Conservation (phyloP, 108 stramenopile species). For the Cyclostephanos invisitatus region DNA sequence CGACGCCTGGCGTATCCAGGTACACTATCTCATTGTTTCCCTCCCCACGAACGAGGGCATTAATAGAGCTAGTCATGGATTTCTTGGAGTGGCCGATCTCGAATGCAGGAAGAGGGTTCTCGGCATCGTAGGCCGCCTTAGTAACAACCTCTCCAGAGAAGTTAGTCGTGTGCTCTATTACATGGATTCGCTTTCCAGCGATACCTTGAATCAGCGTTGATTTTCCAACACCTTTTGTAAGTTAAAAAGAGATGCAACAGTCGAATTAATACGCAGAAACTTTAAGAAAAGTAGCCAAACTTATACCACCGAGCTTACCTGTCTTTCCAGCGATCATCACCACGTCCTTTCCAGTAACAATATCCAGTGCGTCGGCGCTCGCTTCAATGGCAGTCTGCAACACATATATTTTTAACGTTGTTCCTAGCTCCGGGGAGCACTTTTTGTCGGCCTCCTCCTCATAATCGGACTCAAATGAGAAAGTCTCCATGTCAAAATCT, state of each 20-base stretch:
- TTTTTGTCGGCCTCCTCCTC: constrained; percentile 2
- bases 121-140: constrained; percentile 52
- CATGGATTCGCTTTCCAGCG: constrained; percentile 52
- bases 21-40: constrained; percentile 36
- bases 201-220: constrained; percentile 57
- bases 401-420: constrained; percentile 52
- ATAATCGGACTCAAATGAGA: constrained; percentile 8
- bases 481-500: constrained; percentile 8
- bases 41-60: constrained; percentile 28
- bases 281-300: not conserved
- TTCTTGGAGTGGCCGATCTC: constrained; percentile 62
- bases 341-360: constrained; percentile 51
- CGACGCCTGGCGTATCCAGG: constrained; percentile 61
- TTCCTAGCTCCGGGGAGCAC: not conserved
- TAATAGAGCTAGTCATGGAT: constrained; percentile 55
- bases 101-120: constrained; percentile 49
- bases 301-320: constrained; percentile 1
- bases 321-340: constrained; percentile 53
- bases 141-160: constrained; percentile 36
- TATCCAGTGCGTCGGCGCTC: constrained; percentile 41
- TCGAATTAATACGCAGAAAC: not conserved
- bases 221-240: constrained; percentile 35
- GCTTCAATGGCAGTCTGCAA: constrained; percentile 44
- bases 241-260: not conserved
- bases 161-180: constrained; percentile 21